A percentile compares a stretch with the other conserved stretches of the same genome.
phyloP scores from a whole-genome alignment of 2,329 filamentous ascomycete species.

The Ramularia collo-cygni region DNA sequence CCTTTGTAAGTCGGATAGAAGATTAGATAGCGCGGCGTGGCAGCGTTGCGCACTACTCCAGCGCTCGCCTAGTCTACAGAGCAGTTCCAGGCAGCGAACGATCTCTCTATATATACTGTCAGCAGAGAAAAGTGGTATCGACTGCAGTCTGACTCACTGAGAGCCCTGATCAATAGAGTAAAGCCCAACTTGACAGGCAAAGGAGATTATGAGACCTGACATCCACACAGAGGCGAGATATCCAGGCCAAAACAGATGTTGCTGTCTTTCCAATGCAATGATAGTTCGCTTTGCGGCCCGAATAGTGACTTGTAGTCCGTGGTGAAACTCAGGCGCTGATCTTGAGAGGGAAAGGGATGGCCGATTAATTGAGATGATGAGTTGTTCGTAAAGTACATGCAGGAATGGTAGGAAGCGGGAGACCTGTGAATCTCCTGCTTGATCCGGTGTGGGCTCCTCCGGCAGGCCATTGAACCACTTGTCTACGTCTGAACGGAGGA shows the following conservation, averaged over 20 bases:
- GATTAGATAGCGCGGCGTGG: slow-evolving; percentile 15
- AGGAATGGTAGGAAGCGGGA: slow-evolving; percentile 25
- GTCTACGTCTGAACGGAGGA: slow-evolving; percentile 20
- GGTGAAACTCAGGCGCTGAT: slow-evolving; percentile 25
- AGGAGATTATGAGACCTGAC: slow-evolving; percentile 33
- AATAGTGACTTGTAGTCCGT: slow-evolving; percentile 28
- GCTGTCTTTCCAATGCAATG: slow-evolving; percentile 20
- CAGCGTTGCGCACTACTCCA: slow-evolving; percentile 18
- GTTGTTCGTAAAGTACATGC: slow-evolving; percentile 29
- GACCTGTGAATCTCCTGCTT: slow-evolving; percentile 14
- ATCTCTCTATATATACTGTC: slow-evolving; percentile 10
- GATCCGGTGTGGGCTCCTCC: slow-evolving; percentile 12
- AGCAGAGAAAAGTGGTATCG: background rate
- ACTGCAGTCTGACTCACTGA: slow-evolving; percentile 7
- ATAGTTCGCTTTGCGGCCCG: slow-evolving; percentile 26
- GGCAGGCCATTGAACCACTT: slow-evolving; percentile 22
- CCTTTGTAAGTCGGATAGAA: slow-evolving; percentile 16
- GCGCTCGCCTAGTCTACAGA: slow-evolving; percentile 15
- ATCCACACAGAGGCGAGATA: slow-evolving; percentile 34
- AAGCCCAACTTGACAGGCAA: slow-evolving; percentile 28
- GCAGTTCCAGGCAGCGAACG: slow-evolving; percentile 15
- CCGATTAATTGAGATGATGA: slow-evolving; percentile 30
- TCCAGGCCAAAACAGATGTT: slow-evolving; percentile 29
- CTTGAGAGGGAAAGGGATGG: slow-evolving; percentile 31
- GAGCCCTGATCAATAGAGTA: slow-evolving; percentile 23